Base-by-base conservation (phyloP, 2,329 filamentous ascomycete species). In the Piedraia hortae region DNA sequence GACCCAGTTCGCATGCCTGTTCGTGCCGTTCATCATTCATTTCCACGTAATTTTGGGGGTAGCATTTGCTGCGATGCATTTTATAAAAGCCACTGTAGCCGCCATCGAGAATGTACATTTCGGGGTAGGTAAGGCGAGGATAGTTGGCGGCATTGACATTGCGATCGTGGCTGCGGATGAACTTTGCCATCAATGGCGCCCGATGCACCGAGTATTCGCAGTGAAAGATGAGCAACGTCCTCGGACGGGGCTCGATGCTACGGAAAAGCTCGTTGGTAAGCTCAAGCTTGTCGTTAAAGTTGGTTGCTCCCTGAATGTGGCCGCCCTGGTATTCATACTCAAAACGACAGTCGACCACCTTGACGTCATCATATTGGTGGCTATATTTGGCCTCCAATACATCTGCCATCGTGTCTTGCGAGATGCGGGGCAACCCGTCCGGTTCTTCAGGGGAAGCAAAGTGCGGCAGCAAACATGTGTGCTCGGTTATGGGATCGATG, bases 311-410 rank as follows among this genome's bases (percentile, higher is more conserved):
- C 34, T 78, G 62, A 40, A 97, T 91, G 44, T 97, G 85, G 15
- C 85, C 85, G 25, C 85, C 85, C 9, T 90, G 71, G 43, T 88
- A 97, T 49, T 97, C 85, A 45, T 97, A 97, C 54, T 97, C 85
- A 42, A 97, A 97, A 10, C 85, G 73, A 45, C 85, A 97, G 46
- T 97, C 85, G 37, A 97, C 70, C 38, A 97, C 59, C 46, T 89
- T 62, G 43, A 75, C 68, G 41, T 80, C 62, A 28, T 78, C 66
- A 43, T 73, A 93, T 12, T 62, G 46, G 12, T 67, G 56, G 36
- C 65, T 62, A 47, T 68, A 90, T 35, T 73, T 70, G 28, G 78
- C 78, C 44, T 90, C 72, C 29, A 97, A 56, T 16, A 97, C 61
- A n/a, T 78, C 62, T 25, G 90, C 50, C 43, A 97, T 59, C 3